Percentiles rank a stretch among this genome's conserved stretches.
Evolutionary conservation across 139 green algal genomes (phyloP).

Genomic region (Chlorella sp.): DNA sequence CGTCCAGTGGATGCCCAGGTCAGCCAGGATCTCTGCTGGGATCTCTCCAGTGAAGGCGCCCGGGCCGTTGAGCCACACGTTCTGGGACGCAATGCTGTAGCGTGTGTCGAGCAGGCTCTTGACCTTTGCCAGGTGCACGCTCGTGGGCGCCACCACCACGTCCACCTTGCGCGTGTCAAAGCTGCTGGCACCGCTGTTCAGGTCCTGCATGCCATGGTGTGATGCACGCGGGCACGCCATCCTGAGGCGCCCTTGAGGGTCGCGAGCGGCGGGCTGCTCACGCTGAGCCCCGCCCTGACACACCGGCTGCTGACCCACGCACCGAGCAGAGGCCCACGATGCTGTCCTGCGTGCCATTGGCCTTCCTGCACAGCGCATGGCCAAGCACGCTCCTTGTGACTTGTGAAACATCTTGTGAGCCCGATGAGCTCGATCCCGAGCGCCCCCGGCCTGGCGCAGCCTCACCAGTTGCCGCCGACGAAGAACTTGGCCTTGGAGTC

Average conservation of each 20-base stretch:
- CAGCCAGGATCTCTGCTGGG: constrained; percentile 61
- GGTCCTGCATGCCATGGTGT: constrained; percentile 69
- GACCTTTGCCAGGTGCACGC: constrained; percentile 65
- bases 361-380: no score
- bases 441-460: no score
- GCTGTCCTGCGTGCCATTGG: constrained; percentile 74
- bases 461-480: constrained; percentile 87
- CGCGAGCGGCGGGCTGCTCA: no score
- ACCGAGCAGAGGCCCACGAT: constrained; percentile 53
- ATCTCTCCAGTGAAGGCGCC: constrained; percentile 97
- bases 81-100: constrained; percentile 83
- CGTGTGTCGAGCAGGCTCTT: constrained; percentile 24
- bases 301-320: no score
- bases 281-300: no score
- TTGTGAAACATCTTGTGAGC: no score
- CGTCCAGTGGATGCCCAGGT: constrained; percentile 80
- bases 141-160: constrained; percentile 87
- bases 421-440: no score
- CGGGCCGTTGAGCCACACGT: constrained; percentile 80
- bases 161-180: constrained; percentile 66
- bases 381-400: no score
- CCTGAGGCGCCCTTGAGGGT: no score
- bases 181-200: constrained; percentile 65
- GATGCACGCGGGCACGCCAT: no score
- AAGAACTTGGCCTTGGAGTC: constrained; percentile 66